Conservation (phyloP, 805 yeast species). For the Cyberlindnera euphorbiiphila region DNA sequence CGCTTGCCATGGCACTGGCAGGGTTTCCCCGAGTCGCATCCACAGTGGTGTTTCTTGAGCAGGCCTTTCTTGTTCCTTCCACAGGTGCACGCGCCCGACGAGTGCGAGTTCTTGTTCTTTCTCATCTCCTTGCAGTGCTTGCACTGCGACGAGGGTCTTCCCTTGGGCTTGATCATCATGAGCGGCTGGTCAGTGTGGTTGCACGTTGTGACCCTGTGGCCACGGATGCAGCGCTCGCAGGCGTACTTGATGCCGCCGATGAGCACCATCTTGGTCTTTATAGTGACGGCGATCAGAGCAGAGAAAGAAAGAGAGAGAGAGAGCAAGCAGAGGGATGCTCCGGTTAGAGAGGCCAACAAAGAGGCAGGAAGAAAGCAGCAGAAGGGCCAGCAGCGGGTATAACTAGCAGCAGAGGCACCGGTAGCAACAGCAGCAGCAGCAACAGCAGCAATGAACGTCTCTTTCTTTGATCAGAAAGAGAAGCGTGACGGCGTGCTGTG, state of each 20-base stretch:
- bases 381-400: too few species aligned
- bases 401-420: too few species aligned
- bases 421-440: too few species aligned
- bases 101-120: conserved; percentile 60
- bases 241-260: conserved; percentile 94
- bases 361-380: too few species aligned
- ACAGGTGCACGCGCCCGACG: conserved; percentile 61
- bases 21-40: conserved; percentile 26
- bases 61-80: conserved; percentile 27
- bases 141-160: conserved; percentile 93
- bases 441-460: too few species aligned
- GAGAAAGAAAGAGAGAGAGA: too few species aligned
- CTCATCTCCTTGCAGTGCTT: conserved; percentile 77
- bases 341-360: too few species aligned
- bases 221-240: conserved; percentile 93
- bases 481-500: too few species aligned
- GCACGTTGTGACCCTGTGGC: conserved; percentile 94
- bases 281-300: too few species aligned
- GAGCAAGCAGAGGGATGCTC: too few species aligned
- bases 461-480: too few species aligned
- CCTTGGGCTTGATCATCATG: conserved; percentile 93
- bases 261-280: conserved; percentile 60
- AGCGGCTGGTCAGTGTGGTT: conserved; percentile 88
- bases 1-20: conserved; percentile 29
- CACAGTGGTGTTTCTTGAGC: conserved; percentile 16